These are phyloP conservation scores for Claviceps fusiformis DNA, from an alignment of 2,329 filamentous ascomycete species.

Conservation along the genomic window DNA sequence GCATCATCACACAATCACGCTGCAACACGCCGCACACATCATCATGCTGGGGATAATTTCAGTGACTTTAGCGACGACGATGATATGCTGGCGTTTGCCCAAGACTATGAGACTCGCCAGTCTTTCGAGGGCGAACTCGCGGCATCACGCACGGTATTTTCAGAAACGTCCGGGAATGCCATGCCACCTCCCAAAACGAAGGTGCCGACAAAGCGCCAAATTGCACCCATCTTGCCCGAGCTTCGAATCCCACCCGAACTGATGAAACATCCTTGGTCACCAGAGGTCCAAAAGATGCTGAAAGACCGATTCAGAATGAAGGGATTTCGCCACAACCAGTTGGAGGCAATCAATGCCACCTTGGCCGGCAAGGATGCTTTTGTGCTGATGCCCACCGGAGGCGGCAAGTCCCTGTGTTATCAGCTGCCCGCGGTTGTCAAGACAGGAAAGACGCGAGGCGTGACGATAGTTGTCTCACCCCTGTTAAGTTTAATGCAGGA, in stretches of 20 bases:
- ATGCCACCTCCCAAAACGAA: slow-evolving; percentile 19
- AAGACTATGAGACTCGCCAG: slow-evolving; percentile 33
- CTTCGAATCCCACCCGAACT: slow-evolving; percentile 33
- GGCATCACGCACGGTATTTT: slow-evolving; percentile 25
- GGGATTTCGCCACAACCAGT: slow-evolving; percentile 80
- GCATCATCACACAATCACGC: neutral
- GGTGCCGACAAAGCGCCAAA: slow-evolving; percentile 18
- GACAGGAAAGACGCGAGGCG: slow-evolving; percentile 67
- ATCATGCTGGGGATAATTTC: slow-evolving; percentile 20
- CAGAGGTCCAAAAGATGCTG: slow-evolving; percentile 67
- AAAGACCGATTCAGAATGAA: slow-evolving; percentile 72
- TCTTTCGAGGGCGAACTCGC: slow-evolving; percentile 12
- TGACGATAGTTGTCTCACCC: slow-evolving; percentile 91
- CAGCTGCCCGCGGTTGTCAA: slow-evolving; percentile 79
- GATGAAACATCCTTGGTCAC: slow-evolving; percentile 68
- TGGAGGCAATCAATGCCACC: slow-evolving; percentile 93
- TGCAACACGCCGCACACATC: slow-evolving; percentile 7
- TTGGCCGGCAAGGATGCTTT: slow-evolving; percentile 80
- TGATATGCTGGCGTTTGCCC: slow-evolving; percentile 38
- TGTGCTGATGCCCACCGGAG: slow-evolving; percentile 94
- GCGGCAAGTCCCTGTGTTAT: slow-evolving; percentile 93
- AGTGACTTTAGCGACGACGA: slow-evolving; percentile 37
- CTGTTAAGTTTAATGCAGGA: slow-evolving; percentile 94
- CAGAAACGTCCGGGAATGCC: slow-evolving; percentile 36
- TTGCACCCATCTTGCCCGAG: slow-evolving; percentile 11